Conservation (phyloP, 1,139 yeast genomes). For the Geotrichum europaeum region DNA sequence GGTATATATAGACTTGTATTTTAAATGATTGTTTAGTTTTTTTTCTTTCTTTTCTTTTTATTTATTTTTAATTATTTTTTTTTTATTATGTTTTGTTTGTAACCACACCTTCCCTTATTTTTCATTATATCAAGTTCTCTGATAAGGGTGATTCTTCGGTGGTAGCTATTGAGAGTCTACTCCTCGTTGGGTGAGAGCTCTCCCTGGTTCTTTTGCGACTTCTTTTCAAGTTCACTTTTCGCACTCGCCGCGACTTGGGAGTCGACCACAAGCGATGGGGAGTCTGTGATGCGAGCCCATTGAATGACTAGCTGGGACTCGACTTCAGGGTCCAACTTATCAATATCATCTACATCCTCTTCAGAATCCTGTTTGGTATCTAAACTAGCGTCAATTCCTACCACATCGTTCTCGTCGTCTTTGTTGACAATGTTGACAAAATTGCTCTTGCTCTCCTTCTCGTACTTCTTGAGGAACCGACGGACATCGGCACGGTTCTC, state of each 20-base stretch:
- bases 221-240: constrained; percentile 5
- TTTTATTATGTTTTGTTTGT: neutral
- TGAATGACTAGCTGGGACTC: constrained; percentile 18
- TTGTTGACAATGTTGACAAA: constrained; percentile 5
- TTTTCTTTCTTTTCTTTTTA: neutral
- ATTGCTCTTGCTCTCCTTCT: constrained; percentile 13
- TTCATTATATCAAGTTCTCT: too few species aligned
- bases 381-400: constrained; percentile 5
- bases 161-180: neutral
- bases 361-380: neutral
- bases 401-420: constrained; percentile 13
- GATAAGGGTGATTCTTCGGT: neutral
- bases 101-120: too few species aligned
- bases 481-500: constrained; percentile 18
- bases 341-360: constrained; percentile 12
- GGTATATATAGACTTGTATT: neutral
- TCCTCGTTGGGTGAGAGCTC: neutral
- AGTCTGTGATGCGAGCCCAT: constrained; percentile 23
- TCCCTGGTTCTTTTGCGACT: neutral
- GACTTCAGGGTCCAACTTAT: constrained; percentile 6
- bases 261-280: constrained; percentile 18
- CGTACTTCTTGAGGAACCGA: constrained; percentile 18
- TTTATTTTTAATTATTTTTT: neutral
- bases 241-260: constrained; percentile 11
- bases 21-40: neutral